Base-by-base conservation (phyloP, 768 basidiomycete genomes). In the Boletus subparvulus region DNA sequence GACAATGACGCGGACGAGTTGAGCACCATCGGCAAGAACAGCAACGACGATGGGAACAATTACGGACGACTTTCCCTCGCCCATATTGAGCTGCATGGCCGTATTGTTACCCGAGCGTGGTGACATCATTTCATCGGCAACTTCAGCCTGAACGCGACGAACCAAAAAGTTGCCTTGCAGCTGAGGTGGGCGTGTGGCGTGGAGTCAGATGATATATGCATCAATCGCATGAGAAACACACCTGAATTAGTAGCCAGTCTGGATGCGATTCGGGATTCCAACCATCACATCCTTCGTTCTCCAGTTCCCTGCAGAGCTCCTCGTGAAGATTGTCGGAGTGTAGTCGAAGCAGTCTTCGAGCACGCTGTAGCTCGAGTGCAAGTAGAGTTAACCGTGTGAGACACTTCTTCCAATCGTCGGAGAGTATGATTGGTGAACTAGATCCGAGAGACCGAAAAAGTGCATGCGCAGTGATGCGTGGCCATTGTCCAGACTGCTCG, bases 41-140 rank as follows among this genome's bases (percentile, higher is more conserved):
- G 73, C 60, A 0, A 71, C 68, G 2, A 74, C 65, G 33, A 83
- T 67, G 0, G 83, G 83, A 2, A 83, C 73, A 19, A 84, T 76
- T 1, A 76, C 76, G 0, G 75, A 77, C 2, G 76, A 74, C 56
- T 84, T 84, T 1, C 82, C 83, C 52, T 84, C 82, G 4, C 82
- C 82, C 82, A 84, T 84, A 45, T 84, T 82, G 17, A 83, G 75
- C 39, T 83, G 82, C 30, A 79, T 69, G 8, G 73, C 63, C 0
- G 76, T 75, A 47, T 78, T 84, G 10, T 58, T 17, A 4, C 58
- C 55, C 0, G 66, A 73, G 1, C 52, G 55, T 0, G 83, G 81
- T 0, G 62, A 50, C 24, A 80, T 78, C 83, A 84, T 83, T 48
- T 81, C 74, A 5, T 61, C 52, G 1, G 81, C 78, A 10, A 83